These are phyloP conservation scores for Chaetoceros tenuissimus DNA, from an alignment of 108 stramenopile species.

Conservation along the genomic window DNA sequence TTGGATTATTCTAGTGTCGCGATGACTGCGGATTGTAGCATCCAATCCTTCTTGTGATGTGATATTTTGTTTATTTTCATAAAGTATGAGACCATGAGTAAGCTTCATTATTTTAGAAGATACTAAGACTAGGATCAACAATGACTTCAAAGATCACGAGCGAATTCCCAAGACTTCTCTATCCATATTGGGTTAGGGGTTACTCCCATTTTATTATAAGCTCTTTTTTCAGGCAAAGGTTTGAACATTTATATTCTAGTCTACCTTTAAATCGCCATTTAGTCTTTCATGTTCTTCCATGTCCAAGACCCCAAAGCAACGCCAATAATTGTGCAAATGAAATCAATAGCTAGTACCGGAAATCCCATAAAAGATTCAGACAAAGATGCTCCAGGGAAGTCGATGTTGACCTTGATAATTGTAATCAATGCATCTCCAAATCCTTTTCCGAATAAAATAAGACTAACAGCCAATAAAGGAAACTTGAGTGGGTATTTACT, in stretches of 20 bases:
- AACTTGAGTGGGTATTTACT: slow-evolving; percentile 27
- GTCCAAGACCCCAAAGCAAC: slow-evolving; percentile 14
- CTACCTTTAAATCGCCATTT: not conserved
- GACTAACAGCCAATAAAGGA: slow-evolving; percentile 18
- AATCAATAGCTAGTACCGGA: slow-evolving; percentile 23
- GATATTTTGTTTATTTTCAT: too few relatives aligned
- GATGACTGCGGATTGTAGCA: too few relatives aligned
- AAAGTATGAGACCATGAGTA: too few relatives aligned
- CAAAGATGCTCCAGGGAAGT: slow-evolving; percentile 19
- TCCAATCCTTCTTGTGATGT: too few relatives aligned
- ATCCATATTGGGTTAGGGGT: too few relatives aligned
- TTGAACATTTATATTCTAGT: not conserved
- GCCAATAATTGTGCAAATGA: slow-evolving; percentile 11
- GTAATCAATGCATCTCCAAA: slow-evolving; percentile 25
- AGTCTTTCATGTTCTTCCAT: slow-evolving; percentile 22
- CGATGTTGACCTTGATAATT: slow-evolving; percentile 23
- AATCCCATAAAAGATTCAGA: slow-evolving; percentile 19
- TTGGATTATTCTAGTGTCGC: too few relatives aligned
- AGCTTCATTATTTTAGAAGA: too few relatives aligned
- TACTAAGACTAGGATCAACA: too few relatives aligned
- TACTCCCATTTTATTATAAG: too few relatives aligned
- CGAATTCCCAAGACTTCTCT: too few relatives aligned
- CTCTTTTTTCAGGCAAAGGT: too few relatives aligned
- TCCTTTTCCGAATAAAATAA: slow-evolving; percentile 23
- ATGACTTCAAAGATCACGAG: too few relatives aligned